phyloP scores from a whole-genome alignment of 2,329 filamentous ascomycete species.

The Alternaria postmessia region DNA sequence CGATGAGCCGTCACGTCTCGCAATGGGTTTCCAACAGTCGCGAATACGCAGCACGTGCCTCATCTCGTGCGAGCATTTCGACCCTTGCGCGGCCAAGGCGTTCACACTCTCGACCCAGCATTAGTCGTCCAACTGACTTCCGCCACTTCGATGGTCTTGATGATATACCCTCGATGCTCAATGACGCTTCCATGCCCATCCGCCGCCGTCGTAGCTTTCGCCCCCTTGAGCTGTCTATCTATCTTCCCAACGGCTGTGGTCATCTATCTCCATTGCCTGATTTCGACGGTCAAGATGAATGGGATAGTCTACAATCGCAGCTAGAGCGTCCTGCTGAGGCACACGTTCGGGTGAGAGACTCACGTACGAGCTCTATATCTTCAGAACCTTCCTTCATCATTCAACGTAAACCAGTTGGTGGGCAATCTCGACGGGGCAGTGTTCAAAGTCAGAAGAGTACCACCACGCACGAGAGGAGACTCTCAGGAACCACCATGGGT shows the following conservation, averaged over 20 bases:
- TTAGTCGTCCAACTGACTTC: constrained; percentile 49
- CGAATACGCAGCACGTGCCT: constrained; percentile 47
- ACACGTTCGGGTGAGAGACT: constrained; percentile 43
- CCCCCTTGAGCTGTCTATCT: constrained; percentile 52
- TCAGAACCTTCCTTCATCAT: constrained; percentile 41
- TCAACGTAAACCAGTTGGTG: constrained; percentile 45
- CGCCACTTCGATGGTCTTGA: constrained; percentile 44
- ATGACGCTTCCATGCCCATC: constrained; percentile 42
- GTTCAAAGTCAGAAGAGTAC: constrained; percentile 37
- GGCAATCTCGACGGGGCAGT: constrained; percentile 40
- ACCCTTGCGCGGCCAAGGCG: constrained; percentile 43
- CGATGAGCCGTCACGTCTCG: constrained; percentile 45
- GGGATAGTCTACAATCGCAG: constrained; percentile 34
- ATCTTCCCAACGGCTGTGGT: constrained; percentile 41
- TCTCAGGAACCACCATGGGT: constrained; percentile 33
- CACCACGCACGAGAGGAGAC: constrained; percentile 28
- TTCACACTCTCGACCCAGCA: constrained; percentile 47
- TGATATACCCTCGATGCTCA: constrained; percentile 43
- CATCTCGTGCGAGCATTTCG: constrained; percentile 44
- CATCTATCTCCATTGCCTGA: constrained; percentile 52
- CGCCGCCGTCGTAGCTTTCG: constrained; percentile 47
- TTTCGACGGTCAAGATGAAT: constrained; percentile 41
- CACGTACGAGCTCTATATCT: constrained; percentile 37
- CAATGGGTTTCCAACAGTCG: constrained; percentile 48
- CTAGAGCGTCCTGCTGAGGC: constrained; percentile 46